Evolutionary conservation across 139 green algal genomes (phyloP), one percentile per base, ranked within the genome.

Genomic region (Ulvella scutata): DNA sequence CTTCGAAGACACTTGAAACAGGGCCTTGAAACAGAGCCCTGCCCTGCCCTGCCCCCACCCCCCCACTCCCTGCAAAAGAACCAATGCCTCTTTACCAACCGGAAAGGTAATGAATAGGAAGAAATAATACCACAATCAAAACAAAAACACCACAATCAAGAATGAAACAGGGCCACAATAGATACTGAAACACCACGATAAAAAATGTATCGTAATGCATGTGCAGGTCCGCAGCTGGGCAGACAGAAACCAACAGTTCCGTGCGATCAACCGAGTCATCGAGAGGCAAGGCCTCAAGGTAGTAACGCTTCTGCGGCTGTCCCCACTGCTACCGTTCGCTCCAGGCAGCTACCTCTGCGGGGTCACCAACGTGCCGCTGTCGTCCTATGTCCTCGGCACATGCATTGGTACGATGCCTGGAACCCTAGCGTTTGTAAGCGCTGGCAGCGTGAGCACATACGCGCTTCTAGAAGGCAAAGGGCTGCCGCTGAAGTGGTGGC

Each of bases 331-430:
- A 31, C 94, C 94, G 3, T 86, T 98, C 37, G 90, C 94, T 2
- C 82, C 91, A 3, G 85, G 72, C 73, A 98, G 98, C 82, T 96
- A 96, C 78, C 79, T 96, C 31, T 98, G 96, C 76, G 90, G 90
- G 13, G 82, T 97, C 2, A 97, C 93, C 10, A 67, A 67, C 33
- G 51, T 67, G 17, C 20, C 81, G 79, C 3, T 90, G 10, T 61
- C 75, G 3, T 79, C 84, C 6, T 99, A 97, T 76, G 86, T 96
- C 43, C 28, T 87, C 3, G 94, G 84, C 43, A 86, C 75, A 43
- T 96, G 86, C 77, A 61, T 97, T 2, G 94, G 93, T 34, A 97
- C 97, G 92, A 85, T 98, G 31, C 94, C 94, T 4, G 94, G 91
- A 33, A 97, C 93, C 0, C 88, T 93, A 35, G 89, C 89, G 0